Conservation (phyloP, 2,329 filamentous ascomycete species). For the Didymellaceae sp. region DNA sequence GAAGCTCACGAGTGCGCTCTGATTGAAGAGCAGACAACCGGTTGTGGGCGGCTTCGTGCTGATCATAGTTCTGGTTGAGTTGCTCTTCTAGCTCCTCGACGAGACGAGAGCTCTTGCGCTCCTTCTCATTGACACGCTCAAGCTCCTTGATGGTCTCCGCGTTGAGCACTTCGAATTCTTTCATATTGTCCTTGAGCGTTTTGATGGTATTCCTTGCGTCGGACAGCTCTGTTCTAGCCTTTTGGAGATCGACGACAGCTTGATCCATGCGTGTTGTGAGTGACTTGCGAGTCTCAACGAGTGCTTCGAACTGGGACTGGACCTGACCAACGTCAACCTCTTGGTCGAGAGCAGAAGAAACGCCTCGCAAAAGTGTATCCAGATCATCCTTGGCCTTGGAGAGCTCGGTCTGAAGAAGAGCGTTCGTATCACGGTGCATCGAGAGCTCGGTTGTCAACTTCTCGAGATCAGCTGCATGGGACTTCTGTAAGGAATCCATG, state of each 20-base stretch:
- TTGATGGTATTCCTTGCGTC: constrained; percentile 47
- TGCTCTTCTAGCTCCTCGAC: constrained; percentile 98
- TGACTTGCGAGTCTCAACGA: constrained; percentile 55
- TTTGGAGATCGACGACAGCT: constrained; percentile 52
- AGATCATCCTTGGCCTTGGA: constrained; percentile 65
- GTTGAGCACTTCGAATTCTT: constrained; percentile 56
- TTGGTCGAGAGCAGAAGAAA: constrained; percentile 68
- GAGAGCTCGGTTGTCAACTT: constrained; percentile 46
- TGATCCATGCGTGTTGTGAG: constrained; percentile 52
- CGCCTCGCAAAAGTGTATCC: constrained; percentile 67
- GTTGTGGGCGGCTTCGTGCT: constrained; percentile 84
- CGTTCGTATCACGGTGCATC: constrained; percentile 39
- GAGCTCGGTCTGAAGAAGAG: constrained; percentile 63
- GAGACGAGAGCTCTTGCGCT: constrained; percentile 88
- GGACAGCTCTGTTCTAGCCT: constrained; percentile 52
- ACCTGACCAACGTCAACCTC: constrained; percentile 57
- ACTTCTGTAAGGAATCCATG: constrained; percentile 60
- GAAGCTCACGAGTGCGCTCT: constrained; percentile 53
- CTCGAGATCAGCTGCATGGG: constrained; percentile 63
- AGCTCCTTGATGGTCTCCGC: constrained; percentile 65
- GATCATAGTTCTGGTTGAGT: constrained; percentile 91
- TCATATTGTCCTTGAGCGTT: constrained; percentile 52
- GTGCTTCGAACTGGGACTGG: constrained; percentile 51
- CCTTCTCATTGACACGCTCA: constrained; percentile 65
- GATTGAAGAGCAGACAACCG: constrained; percentile 73